These are phyloP conservation scores for Imleria badia DNA, from an alignment of 768 basidiomycete species.

Conservation along the genomic window DNA sequence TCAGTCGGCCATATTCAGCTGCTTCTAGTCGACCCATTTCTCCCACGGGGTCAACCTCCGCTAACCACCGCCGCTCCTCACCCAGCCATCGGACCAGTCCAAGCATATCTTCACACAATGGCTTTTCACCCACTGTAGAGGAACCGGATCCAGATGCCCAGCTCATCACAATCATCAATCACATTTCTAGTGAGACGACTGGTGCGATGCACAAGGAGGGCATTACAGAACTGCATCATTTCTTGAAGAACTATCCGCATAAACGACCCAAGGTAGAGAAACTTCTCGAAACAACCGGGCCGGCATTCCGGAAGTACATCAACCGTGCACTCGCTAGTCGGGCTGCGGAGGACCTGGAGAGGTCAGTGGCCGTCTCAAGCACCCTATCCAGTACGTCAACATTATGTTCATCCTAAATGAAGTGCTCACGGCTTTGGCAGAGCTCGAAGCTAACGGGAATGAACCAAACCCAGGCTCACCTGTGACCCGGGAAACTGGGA, in stretches of 20 bases:
- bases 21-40: slow-evolving; percentile 70
- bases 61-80: slow-evolving; percentile 51
- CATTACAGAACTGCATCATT: slow-evolving; percentile 92
- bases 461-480: slow-evolving; percentile 38
- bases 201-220: slow-evolving; percentile 91
- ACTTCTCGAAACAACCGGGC: slow-evolving; percentile 83
- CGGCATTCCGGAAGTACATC: slow-evolving; percentile 90
- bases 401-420: neutral
- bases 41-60: slow-evolving; percentile 63
- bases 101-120: slow-evolving; percentile 62
- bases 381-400: slow-evolving; percentile 71
- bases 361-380: slow-evolving; percentile 78
- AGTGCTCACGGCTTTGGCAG: slow-evolving; percentile 35
- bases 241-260: slow-evolving; percentile 87
- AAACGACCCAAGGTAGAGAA: slow-evolving; percentile 82
- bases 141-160: slow-evolving; percentile 89
- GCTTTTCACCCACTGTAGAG: slow-evolving; percentile 54
- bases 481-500: slow-evolving; percentile 26
- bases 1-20: slow-evolving; percentile 51
- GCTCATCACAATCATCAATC: slow-evolving; percentile 76
- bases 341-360: slow-evolving; percentile 83
- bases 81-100: slow-evolving; percentile 68
- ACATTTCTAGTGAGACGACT: slow-evolving; percentile 86
- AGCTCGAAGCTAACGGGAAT: slow-evolving; percentile 58
- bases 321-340: slow-evolving; percentile 83